Evolutionary conservation across 164 flowering plant species (phyloP).

Genomic region (Vitis rupestris): DNA sequence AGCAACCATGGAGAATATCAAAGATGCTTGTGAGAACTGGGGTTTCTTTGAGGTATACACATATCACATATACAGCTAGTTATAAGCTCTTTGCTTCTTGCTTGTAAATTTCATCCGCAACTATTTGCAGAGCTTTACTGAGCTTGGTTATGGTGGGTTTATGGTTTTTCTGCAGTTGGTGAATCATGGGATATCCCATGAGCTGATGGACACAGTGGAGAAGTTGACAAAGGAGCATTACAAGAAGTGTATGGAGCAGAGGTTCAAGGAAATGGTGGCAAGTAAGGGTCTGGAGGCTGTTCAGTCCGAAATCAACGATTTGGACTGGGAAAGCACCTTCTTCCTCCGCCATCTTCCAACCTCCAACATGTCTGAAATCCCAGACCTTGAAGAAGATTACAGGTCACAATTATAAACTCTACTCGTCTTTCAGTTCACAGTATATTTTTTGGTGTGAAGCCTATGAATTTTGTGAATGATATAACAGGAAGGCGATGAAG

Average conservation of each 20-base stretch:
- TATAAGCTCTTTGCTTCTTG: no score
- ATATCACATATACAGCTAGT: no score
- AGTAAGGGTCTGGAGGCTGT: constrained; percentile 53
- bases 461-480: background rate
- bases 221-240: constrained; percentile 77
- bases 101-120: background rate
- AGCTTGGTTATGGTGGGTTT: background rate
- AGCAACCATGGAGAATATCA: constrained; percentile 54
- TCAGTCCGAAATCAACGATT: constrained; percentile 49
- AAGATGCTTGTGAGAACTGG: constrained; percentile 88
- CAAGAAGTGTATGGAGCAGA: constrained; percentile 62
- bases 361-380: constrained; percentile 74
- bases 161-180: constrained; percentile 40
- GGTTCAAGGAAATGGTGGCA: constrained; percentile 67
- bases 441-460: no score
- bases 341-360: constrained; percentile 75
- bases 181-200: constrained; percentile 75
- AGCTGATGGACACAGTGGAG: constrained; percentile 83
- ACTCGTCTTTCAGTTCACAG: background rate
- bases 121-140: background rate
- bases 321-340: constrained; percentile 95
- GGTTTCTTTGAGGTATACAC: constrained; percentile 79
- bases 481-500: constrained; percentile 61
- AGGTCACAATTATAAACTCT: constrained; percentile 29
- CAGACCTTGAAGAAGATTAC: constrained; percentile 66